Conservation (phyloP, 768 basidiomycete genomes). For the button mushroom (Agaricus bisporus) region DNA sequence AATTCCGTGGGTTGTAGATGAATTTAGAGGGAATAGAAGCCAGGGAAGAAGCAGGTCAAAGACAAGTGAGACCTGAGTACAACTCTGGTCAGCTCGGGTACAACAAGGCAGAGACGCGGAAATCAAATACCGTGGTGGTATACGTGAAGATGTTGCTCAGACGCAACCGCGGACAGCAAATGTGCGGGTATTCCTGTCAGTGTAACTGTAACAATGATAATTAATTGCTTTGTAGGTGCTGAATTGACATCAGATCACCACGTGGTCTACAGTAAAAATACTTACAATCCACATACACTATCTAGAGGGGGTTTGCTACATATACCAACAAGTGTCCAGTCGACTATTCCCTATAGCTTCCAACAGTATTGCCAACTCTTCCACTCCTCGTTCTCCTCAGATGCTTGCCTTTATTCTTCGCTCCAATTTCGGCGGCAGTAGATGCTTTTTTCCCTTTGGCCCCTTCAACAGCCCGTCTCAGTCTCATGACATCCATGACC, state of each 20-base stretch:
- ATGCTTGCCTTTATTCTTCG: slow-evolving; percentile 8
- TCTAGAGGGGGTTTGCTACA: neutral
- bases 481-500: slow-evolving; percentile 58
- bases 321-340: too few species aligned
- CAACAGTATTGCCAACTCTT: slow-evolving; percentile 5
- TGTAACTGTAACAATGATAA: neutral
- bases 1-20: too few species aligned
- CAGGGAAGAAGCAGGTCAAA: too few species aligned
- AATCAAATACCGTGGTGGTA: too few species aligned
- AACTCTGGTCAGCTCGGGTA: too few species aligned
- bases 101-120: too few species aligned
- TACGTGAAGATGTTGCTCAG: too few species aligned
- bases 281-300: neutral
- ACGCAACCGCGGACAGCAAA: too few species aligned
- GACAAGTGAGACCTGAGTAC: too few species aligned
- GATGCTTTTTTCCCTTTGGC: slow-evolving; percentile 8
- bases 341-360: slow-evolving; percentile 5
- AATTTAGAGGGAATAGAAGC: too few species aligned
- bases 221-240: neutral
- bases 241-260: neutral
- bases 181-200: too few species aligned
- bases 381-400: slow-evolving; percentile 9
- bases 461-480: slow-evolving; percentile 25
- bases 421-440: neutral
- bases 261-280: neutral